Base-by-base conservation (phyloP, 2,329 filamentous ascomycete genomes). In the Ilyonectria destructans region DNA sequence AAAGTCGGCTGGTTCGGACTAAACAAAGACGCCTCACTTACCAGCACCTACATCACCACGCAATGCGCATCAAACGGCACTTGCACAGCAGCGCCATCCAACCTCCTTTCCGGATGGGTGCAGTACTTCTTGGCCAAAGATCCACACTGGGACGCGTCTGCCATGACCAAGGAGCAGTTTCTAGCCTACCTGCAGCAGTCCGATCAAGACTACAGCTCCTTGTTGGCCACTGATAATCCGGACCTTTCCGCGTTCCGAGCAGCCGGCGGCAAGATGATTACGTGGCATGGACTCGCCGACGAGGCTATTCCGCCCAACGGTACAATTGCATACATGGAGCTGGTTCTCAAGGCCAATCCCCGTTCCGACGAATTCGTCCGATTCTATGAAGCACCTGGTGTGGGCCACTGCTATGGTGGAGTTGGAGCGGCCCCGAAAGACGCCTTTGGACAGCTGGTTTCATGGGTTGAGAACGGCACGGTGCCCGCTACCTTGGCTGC, bases 351-450 rank as follows among this genome's bases (percentile, higher is more conserved):
- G 2, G 82, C 80, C 0, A 84, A 87, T 80, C 77, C 74, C 3
- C 65, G 68, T 13, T 67, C 71, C 9, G 62, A 82, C 2, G 83
- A 85, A 17, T 86, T 87, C 74, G 89, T 87, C 76, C 75, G 81
- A 2, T 80, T 86, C 70, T 88, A 88, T 74, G 75, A 80, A 4
- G 82, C 88, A 6, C 85, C 86, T 1, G 87, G 86, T 1, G 84
- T 88, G 79, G 79, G 77, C 4, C 87, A 89, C 71, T 89, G 88
- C 63, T 68, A 17, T 17, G 65, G 37, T 17, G 21, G 21, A 23
- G 57, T 29, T 17, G 66, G 66, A 9, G 37, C 43, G 7, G 37
- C 21, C 8, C 66, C 66, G 1, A 48, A n/a, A 6, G 49, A 61
- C 21, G 33, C 57, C 8, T 52, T 69, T 37, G 61, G 80, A 21